Evolutionary conservation across 2,329 filamentous ascomycete species (phyloP).

Genomic region (Botrytis paeoniae): DNA sequence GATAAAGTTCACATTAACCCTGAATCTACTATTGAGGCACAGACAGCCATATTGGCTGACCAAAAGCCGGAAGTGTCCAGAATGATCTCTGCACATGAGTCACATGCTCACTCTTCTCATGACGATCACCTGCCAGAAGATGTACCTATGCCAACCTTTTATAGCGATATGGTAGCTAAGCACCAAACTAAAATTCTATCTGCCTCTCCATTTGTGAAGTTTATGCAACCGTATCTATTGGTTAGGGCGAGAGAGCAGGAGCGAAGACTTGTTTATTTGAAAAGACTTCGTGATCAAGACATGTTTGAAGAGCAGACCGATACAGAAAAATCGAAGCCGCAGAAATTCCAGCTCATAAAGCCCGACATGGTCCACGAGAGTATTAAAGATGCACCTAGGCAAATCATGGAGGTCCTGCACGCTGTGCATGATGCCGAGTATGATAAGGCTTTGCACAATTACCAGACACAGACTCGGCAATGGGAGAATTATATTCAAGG

Average conservation of each 20-base stretch:
- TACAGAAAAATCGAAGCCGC: conserved; percentile 60
- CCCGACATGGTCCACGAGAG: conserved; percentile 93
- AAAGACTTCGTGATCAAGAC: conserved; percentile 76
- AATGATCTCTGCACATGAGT: conserved; percentile 39
- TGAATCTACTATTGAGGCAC: neutral
- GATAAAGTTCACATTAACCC: neutral
- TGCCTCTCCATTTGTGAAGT: conserved; percentile 93
- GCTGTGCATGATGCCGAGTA: conserved; percentile 97
- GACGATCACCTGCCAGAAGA: conserved; percentile 68
- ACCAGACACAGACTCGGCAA: conserved; percentile 88
- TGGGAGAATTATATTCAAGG: conserved; percentile 95
- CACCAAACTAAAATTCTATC: conserved; percentile 92
- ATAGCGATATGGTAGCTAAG: conserved; percentile 91
- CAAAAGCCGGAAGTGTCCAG: conserved; percentile 24
- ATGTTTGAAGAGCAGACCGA: conserved; percentile 53
- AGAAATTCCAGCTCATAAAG: conserved; percentile 85
- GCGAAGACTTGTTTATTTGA: conserved; percentile 75
- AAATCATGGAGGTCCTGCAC: conserved; percentile 89
- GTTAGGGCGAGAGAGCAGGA: conserved; percentile 92
- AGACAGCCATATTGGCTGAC: conserved; percentile 11
- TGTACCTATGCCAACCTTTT: conserved; percentile 83
- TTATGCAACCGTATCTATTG: conserved; percentile 87
- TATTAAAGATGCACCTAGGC: conserved; percentile 73
- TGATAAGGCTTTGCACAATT: conserved; percentile 89
- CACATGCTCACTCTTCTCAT: conserved; percentile 40